Evolutionary conservation across 257 asterid species (phyloP).

Genomic region (Nicotiana paniculata): DNA sequence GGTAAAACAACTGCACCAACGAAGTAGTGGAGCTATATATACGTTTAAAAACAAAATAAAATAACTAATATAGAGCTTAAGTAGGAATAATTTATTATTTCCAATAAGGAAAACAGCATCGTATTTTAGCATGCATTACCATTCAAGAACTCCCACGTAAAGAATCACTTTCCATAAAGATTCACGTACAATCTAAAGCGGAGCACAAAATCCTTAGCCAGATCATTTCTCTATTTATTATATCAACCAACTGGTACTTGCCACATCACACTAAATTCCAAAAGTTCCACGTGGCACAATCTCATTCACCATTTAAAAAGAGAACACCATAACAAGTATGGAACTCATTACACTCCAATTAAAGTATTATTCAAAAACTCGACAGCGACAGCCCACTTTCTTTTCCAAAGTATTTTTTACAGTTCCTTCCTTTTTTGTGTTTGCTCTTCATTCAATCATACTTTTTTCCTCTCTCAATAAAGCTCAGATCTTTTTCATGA

Average conservation of each 20-base stretch:
- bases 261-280: neutral
- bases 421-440: neutral
- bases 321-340: neutral
- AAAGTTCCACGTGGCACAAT: neutral
- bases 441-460: neutral
- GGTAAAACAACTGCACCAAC: no score
- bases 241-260: neutral
- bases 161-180: neutral
- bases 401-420: conserved; percentile 13
- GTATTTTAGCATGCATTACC: conserved; percentile 5
- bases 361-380: neutral
- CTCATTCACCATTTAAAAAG: neutral
- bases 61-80: no score
- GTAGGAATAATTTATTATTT: no score
- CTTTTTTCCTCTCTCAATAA: conserved; percentile 3
- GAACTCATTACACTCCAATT: neutral
- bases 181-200: neutral
- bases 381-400: neutral
- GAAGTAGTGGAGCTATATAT: no score
- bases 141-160: neutral
- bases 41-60: no score
- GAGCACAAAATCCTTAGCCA: neutral
- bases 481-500: neutral
- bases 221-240: neutral
- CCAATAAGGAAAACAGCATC: neutral